Conservation (phyloP, 148 eudicot species). For the Silene uniflora region DNA sequence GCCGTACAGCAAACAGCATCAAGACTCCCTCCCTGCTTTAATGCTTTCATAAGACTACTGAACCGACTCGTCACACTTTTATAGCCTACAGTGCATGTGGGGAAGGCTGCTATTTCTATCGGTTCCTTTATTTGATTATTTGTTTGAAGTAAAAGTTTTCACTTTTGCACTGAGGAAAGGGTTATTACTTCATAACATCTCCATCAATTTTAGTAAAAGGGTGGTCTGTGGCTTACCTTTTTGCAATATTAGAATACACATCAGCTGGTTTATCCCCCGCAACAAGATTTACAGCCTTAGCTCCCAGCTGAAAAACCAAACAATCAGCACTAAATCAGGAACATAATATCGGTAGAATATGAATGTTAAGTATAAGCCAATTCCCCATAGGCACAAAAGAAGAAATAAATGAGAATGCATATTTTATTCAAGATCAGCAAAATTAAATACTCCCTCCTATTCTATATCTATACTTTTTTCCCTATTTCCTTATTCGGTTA, state of each 20-base stretch:
- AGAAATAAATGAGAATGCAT: background rate
- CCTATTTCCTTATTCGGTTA: too few species aligned
- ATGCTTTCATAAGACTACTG: too few species aligned
- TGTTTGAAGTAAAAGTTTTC: background rate
- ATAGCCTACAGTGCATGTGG: too few species aligned
- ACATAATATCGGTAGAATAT: background rate
- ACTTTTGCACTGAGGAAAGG: background rate
- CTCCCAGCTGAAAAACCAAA: constrained; percentile 62
- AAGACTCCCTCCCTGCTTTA: too few species aligned
- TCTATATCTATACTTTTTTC: too few species aligned
- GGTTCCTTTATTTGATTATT: background rate
- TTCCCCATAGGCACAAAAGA: background rate
- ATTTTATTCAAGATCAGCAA: constrained; percentile 5
- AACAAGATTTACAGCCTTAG: constrained; percentile 94
- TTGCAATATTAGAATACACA: constrained; percentile 94
- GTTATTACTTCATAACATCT: background rate
- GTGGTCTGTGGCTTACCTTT: constrained; percentile 47
- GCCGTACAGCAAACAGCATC: too few species aligned
- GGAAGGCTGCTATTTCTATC: too few species aligned
- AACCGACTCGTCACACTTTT: too few species aligned
- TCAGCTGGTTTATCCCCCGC: constrained; percentile 94
- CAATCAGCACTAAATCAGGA: background rate
- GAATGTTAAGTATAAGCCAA: background rate
- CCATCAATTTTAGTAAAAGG: background rate
- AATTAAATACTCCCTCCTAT: too few species aligned